Conservation (phyloP, 768 basidiomycete genomes). For the Phanerochaete carnosa region DNA sequence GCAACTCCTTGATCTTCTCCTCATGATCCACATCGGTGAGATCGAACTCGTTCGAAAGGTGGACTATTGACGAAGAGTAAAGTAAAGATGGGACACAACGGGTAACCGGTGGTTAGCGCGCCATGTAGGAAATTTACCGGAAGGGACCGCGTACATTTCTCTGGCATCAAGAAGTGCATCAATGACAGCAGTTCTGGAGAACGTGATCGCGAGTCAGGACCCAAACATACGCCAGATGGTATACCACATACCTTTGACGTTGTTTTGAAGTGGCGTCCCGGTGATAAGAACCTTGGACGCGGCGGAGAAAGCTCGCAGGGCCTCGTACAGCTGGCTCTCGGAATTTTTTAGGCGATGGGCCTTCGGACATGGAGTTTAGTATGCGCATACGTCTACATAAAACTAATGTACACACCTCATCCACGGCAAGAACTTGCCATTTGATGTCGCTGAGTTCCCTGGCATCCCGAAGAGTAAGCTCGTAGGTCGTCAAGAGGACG, state of each 20-base stretch:
- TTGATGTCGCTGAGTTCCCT: conserved; percentile 90
- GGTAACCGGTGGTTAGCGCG: not conserved
- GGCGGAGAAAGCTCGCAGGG: conserved; percentile 82
- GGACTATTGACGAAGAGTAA: conserved; percentile 48
- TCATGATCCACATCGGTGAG: conserved; percentile 92
- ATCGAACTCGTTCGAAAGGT: conserved; percentile 93
- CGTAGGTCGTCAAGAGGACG: conserved; percentile 95
- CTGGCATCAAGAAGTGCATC: conserved; percentile 99
- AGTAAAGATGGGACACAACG: not conserved
- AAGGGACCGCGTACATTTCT: conserved; percentile 68
- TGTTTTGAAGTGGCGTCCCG: conserved; percentile 97
- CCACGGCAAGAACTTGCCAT: conserved; percentile 96
- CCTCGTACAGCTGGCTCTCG: conserved; percentile 96
- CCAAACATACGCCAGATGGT: conserved; percentile 23
- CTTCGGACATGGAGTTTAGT: conserved; percentile 33
- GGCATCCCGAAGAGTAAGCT: conserved; percentile 86
- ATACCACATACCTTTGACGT: conserved; percentile 77
- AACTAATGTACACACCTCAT: conserved; percentile 58
- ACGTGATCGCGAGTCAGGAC: conserved; percentile 10
- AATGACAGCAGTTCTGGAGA: conserved; percentile 82
- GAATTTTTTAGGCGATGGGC: conserved; percentile 98
- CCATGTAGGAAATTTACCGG: too few species aligned
- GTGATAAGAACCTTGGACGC: conserved; percentile 95
- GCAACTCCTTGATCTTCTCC: conserved; percentile 91
- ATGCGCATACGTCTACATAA: conserved; percentile 11